Conservation (phyloP, 345 rosid genomes). For the Lepidium africanum region DNA sequence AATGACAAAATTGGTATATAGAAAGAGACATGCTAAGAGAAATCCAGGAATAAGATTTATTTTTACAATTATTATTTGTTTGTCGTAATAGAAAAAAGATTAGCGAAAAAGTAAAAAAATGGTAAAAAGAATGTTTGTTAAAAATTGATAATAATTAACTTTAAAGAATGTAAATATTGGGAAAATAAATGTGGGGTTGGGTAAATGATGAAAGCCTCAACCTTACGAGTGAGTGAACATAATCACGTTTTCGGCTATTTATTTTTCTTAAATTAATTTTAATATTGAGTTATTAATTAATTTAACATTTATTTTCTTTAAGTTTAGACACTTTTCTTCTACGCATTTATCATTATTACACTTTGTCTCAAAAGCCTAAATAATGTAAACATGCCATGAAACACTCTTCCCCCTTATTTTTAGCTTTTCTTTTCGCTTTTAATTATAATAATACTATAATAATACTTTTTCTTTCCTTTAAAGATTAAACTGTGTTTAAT, state of each 20-base stretch:
- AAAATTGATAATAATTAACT: not conserved
- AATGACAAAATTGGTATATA: constrained; percentile 1
- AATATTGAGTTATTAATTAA: not conserved
- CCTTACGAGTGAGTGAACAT: constrained; percentile 17
- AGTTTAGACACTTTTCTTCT: constrained; percentile 31
- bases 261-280: not conserved
- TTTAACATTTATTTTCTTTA: constrained; percentile 1
- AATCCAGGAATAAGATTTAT: not conserved
- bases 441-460: not conserved
- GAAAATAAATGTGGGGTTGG: constrained; percentile 3
- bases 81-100: not conserved
- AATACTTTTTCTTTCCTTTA: not conserved
- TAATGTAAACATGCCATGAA: constrained; percentile 18
- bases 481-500: not conserved
- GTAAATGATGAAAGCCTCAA: constrained; percentile 19
- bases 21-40: not conserved
- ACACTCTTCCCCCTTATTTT: constrained; percentile 14
- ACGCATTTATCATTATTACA: constrained; percentile 34
- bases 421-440: constrained; percentile 25
- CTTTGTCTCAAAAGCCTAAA: constrained; percentile 48
- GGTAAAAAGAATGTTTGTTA: not conserved
- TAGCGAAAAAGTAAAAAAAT: not conserved
- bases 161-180: not conserved
- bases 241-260: constrained; percentile 29
- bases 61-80: not conserved